Percentiles rank a stretch among this genome's conserved stretches.
Conservation (phyloP, 768 basidiomycete genomes). For the Russula dissimulans region DNA sequence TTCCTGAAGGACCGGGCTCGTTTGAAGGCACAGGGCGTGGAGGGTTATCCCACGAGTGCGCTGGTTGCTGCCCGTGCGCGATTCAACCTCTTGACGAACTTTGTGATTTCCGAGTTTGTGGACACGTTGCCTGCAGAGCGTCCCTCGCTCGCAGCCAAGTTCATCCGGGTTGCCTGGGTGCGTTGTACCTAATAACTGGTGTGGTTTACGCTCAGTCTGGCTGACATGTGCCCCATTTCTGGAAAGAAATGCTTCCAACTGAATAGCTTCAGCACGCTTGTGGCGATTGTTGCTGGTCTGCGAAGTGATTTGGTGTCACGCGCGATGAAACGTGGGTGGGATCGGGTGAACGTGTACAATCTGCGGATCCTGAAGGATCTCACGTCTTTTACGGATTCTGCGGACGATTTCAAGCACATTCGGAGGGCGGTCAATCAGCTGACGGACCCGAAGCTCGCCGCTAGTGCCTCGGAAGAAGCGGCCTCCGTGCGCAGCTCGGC, state of each 20-base stretch:
- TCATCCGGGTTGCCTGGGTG: slow-evolving; percentile 82
- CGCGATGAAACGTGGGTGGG: slow-evolving; percentile 58
- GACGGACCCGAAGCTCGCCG: slow-evolving; percentile 54
- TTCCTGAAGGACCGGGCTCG: slow-evolving; percentile 69
- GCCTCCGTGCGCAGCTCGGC: slow-evolving; percentile 29
- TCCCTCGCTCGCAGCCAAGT: slow-evolving; percentile 57
- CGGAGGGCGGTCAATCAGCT: slow-evolving; percentile 55
- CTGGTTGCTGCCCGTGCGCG: slow-evolving; percentile 67
- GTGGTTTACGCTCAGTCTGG: not conserved
- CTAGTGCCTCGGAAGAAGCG: slow-evolving; percentile 42
- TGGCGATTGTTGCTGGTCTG: slow-evolving; percentile 72
- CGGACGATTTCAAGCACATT: slow-evolving; percentile 68
- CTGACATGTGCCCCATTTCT: not conserved
- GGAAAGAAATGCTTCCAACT: slow-evolving; percentile 68
- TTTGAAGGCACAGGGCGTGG: slow-evolving; percentile 53
- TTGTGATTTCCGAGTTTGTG: slow-evolving; percentile 72
- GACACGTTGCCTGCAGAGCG: slow-evolving; percentile 62
- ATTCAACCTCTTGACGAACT: slow-evolving; percentile 79
- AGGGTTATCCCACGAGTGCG: slow-evolving; percentile 56
- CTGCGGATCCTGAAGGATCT: slow-evolving; percentile 65
- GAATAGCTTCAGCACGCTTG: slow-evolving; percentile 70
- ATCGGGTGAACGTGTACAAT: slow-evolving; percentile 59
- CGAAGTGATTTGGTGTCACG: slow-evolving; percentile 57
- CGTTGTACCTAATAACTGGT: slow-evolving; percentile 23
- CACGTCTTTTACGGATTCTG: slow-evolving; percentile 50